A percentile compares a stretch with the other conserved stretches of the same genome.
Conservation (phyloP, 2,329 filamentous ascomycete genomes). For the Colletotrichum sublineola region DNA sequence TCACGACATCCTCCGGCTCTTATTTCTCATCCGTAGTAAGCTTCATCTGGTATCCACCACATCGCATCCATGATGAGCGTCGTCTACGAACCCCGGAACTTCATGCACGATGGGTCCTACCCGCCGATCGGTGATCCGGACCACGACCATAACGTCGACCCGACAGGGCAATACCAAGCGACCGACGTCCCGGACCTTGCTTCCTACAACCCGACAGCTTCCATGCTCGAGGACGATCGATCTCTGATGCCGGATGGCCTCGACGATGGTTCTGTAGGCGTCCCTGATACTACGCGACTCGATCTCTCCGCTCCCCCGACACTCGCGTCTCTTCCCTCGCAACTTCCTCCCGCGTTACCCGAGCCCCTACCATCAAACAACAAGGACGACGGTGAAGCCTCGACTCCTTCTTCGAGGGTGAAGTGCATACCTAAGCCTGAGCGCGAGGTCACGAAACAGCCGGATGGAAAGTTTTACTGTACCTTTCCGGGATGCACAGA, state of each 20-base stretch:
- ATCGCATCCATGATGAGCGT: conserved; percentile 60
- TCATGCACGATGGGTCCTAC: conserved; percentile 63
- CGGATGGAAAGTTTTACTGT: conserved; percentile 83
- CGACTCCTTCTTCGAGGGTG: conserved; percentile 52
- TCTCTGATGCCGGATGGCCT: conserved; percentile 54
- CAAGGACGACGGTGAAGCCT: conserved; percentile 39
- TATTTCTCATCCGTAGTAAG: conserved; percentile 10
- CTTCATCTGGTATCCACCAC: conserved; percentile 43
- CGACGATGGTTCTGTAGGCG: conserved; percentile 51
- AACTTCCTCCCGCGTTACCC: conserved; percentile 49
- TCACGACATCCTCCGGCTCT: conserved; percentile 32
- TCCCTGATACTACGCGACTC: conserved; percentile 56
- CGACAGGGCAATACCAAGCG: conserved; percentile 51
- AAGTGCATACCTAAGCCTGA: conserved; percentile 72
- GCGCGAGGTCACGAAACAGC: conserved; percentile 71
- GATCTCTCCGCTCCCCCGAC: conserved; percentile 51
- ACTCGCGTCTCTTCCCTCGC: conserved; percentile 51
- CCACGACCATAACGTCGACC: conserved; percentile 51
- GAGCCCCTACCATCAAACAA: conserved; percentile 48
- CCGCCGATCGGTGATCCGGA: conserved; percentile 61
- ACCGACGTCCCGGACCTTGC: conserved; percentile 59
- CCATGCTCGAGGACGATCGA: conserved; percentile 55
- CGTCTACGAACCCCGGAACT: conserved; percentile 64
- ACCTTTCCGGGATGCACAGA: conserved; percentile 77
- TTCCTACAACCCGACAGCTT: conserved; percentile 57